These are phyloP conservation scores for Aspergillus steynii DNA, from an alignment of 495 filamentous ascomycete species.

Conservation along the genomic window DNA sequence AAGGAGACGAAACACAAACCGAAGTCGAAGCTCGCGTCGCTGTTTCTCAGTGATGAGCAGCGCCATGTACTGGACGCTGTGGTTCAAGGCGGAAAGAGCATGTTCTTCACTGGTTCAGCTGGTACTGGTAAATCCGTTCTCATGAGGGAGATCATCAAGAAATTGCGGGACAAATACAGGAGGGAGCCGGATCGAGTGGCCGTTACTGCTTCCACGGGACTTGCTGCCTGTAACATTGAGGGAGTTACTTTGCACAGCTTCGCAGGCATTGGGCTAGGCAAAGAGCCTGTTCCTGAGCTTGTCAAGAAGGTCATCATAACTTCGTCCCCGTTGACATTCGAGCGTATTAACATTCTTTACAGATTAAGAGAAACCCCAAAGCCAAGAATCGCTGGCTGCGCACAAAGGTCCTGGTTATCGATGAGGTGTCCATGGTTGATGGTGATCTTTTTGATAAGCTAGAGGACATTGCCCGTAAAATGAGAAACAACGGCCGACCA, in stretches of 20 bases:
- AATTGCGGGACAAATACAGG: slow-evolving; percentile 71
- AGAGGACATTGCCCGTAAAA: slow-evolving; percentile 77
- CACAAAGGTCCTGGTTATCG: slow-evolving; percentile 83
- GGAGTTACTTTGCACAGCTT: slow-evolving; percentile 97
- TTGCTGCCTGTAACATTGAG: slow-evolving; percentile 95
- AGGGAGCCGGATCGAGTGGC: slow-evolving; percentile 79
- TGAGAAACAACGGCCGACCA: slow-evolving; percentile 83
- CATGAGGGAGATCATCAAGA: slow-evolving; percentile 83
- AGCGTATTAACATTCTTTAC: slow-evolving; percentile 16
- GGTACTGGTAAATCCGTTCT: slow-evolving; percentile 98
- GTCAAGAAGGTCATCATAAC: slow-evolving; percentile 64
- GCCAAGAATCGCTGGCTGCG: slow-evolving; percentile 84
- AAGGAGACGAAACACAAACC: slow-evolving; percentile 23
- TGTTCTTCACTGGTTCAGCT: slow-evolving; percentile 97
- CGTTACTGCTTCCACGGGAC: slow-evolving; percentile 91
- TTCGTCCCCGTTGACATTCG: background rate
- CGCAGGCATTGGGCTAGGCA: slow-evolving; percentile 91
- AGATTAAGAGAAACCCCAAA: slow-evolving; percentile 83
- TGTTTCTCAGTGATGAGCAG: slow-evolving; percentile 85
- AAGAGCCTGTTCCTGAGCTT: slow-evolving; percentile 77
- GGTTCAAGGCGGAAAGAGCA: slow-evolving; percentile 72
- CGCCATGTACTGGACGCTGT: slow-evolving; percentile 79
- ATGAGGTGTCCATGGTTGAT: slow-evolving; percentile 98
- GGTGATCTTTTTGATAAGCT: slow-evolving; percentile 96
- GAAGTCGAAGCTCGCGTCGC: slow-evolving; percentile 48